Percentiles rank a stretch among this genome's conserved stretches.
Evolutionary conservation across 306 rosid species (phyloP).

Genomic region (Corylus heterophylla): DNA sequence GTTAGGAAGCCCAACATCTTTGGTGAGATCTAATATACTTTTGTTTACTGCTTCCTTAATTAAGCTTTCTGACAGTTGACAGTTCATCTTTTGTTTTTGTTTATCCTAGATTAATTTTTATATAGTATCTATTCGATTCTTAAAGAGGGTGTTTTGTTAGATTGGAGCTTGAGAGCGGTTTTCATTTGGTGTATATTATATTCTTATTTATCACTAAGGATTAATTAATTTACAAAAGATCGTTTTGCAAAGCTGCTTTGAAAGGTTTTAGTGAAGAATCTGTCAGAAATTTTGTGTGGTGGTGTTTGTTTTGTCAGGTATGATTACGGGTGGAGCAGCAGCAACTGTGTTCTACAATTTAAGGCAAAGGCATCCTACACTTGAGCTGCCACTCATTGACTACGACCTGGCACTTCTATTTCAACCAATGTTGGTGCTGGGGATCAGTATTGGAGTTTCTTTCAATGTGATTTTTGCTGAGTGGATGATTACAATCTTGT

Average conservation of each 20-base stretch:
- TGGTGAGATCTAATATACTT: too few relatives aligned
- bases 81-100: background rate
- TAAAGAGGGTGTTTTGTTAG: background rate
- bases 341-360: conserved; percentile 68
- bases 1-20: background rate
- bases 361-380: conserved; percentile 70
- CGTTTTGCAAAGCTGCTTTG: background rate
- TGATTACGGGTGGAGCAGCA: conserved; percentile 88
- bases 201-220: background rate
- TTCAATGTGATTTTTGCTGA: conserved; percentile 80
- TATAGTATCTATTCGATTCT: background rate
- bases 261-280: background rate
- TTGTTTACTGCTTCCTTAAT: too few relatives aligned
- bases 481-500: conserved; percentile 81
- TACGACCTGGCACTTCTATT: conserved; percentile 71
- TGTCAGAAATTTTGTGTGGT: background rate
- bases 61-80: background rate
- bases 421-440: conserved; percentile 73
- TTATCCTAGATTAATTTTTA: background rate
- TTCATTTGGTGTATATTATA: background rate
- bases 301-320: conserved; percentile 44
- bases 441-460: conserved; percentile 78
- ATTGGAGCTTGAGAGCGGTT: background rate
- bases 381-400: conserved; percentile 69
- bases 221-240: background rate